phyloP scores from a whole-genome alignment of 148 eudicot genomes.

The Camellia sinensis region DNA sequence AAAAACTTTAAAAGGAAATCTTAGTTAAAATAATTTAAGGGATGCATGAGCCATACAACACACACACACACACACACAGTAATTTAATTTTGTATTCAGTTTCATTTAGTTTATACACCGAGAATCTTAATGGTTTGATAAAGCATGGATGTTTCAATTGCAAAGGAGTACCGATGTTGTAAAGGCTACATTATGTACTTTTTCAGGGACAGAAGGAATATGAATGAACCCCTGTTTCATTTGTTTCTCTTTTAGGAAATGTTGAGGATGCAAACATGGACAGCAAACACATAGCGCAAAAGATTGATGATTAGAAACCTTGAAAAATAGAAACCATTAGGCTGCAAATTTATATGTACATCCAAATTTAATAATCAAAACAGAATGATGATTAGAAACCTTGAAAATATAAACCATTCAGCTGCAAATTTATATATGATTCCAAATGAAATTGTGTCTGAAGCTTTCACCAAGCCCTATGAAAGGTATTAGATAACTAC shows the following conservation, averaged over 20 bases:
- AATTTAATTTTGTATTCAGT: not conserved
- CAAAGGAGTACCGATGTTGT: not conserved
- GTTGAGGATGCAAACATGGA: not conserved
- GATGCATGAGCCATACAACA: not conserved
- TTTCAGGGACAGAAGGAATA: not conserved
- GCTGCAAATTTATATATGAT: too few species aligned
- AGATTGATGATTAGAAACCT: not conserved
- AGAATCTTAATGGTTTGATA: not conserved
- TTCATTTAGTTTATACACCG: too few species aligned
- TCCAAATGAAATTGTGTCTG: not conserved
- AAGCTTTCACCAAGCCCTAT: too few species aligned
- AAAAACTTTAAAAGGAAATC: not conserved
- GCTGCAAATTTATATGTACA: not conserved
- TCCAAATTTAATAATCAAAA: too few species aligned
- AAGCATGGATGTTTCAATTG: not conserved
- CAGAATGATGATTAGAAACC: too few species aligned
- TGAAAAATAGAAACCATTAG: not conserved
- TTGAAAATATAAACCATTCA: too few species aligned
- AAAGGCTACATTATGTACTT: not conserved
- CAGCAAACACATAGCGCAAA: not conserved
- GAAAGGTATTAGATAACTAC: too few species aligned
- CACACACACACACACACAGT: not conserved
- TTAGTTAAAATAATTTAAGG: not conserved
- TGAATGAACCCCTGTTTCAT: not conserved
- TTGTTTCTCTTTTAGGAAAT: not conserved